Evolutionary conservation across 2,329 filamentous ascomycete species (phyloP).

Genomic region (Clonostachys sp.): DNA sequence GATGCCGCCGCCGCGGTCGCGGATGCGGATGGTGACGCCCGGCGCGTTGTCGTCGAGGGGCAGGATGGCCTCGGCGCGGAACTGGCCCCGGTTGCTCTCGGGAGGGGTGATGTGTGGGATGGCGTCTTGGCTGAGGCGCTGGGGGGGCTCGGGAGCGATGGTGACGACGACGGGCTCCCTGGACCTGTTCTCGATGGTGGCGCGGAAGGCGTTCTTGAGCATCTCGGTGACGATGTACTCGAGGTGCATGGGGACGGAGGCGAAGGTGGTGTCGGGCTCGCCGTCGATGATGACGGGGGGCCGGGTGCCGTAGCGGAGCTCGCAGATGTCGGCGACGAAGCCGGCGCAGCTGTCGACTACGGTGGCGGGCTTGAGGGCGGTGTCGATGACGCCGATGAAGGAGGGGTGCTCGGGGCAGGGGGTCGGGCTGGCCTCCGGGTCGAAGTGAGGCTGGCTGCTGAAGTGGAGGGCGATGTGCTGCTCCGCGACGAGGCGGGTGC

Average conservation of each 20-base stretch:
- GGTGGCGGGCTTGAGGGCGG: slow-evolving; percentile 73
- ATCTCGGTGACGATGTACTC: slow-evolving; percentile 97
- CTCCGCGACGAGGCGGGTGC: slow-evolving; percentile 89
- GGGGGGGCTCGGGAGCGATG: slow-evolving; percentile 66
- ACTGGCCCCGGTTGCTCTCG: slow-evolving; percentile 29
- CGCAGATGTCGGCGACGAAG: slow-evolving; percentile 93
- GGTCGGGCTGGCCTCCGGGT: slow-evolving; percentile 44
- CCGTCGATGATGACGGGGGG: slow-evolving; percentile 79
- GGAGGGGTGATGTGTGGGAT: slow-evolving; percentile 23
- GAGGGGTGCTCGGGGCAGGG: slow-evolving; percentile 49
- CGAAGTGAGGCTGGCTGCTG: slow-evolving; percentile 64
- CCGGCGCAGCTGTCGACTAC: slow-evolving; percentile 82
- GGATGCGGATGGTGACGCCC: slow-evolving; percentile 90
- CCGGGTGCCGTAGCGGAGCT: slow-evolving; percentile 88
- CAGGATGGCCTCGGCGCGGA: slow-evolving; percentile 42
- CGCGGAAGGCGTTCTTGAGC: slow-evolving; percentile 93
- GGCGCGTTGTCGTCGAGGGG: slow-evolving; percentile 64
- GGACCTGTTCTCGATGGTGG: slow-evolving; percentile 81
- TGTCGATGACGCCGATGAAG: slow-evolving; percentile 96
- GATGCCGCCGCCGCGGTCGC: slow-evolving; percentile 93
- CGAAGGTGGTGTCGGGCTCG: slow-evolving; percentile 81
- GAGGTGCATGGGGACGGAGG: slow-evolving; percentile 90
- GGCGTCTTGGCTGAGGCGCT: slow-evolving; percentile 14
- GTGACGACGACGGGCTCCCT: slow-evolving; percentile 85
- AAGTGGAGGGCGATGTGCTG: slow-evolving; percentile 92